Evolutionary conservation across 495 filamentous ascomycete species (phyloP).

Genomic region (Parachaetomium inaequale): DNA sequence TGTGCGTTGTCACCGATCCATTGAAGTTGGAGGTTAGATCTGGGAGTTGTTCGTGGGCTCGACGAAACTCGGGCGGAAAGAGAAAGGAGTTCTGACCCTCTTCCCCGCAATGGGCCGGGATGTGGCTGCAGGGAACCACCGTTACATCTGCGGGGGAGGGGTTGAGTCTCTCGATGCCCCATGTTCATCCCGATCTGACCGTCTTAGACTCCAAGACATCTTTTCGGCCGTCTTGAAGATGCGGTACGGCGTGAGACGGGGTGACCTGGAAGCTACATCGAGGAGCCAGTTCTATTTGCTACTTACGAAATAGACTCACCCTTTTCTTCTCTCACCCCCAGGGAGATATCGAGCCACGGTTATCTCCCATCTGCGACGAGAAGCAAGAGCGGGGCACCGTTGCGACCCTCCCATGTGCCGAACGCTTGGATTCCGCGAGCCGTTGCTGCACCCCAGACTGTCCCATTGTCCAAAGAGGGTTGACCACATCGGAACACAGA

Average conservation of each 20-base stretch:
- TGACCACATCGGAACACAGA: background rate
- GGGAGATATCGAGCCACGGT: background rate
- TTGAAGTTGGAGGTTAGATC: background rate
- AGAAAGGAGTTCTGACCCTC: slow-evolving; percentile 12
- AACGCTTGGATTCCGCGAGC: background rate
- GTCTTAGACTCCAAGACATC: background rate
- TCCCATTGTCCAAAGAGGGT: background rate
- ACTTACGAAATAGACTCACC: background rate
- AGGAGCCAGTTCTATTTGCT: background rate
- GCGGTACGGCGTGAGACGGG: background rate
- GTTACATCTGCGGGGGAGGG: slow-evolving; percentile 16
- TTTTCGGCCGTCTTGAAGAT: background rate
- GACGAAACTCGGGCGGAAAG: background rate
- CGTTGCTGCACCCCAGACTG: background rate
- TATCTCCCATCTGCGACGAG: background rate
- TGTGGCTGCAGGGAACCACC: background rate
- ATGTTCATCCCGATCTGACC: background rate
- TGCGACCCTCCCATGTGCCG: background rate
- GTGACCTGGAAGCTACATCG: background rate
- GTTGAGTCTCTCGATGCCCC: background rate
- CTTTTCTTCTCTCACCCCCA: background rate
- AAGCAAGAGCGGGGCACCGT: background rate
- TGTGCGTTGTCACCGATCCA: background rate
- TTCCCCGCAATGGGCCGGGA: slow-evolving; percentile 14
- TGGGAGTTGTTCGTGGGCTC: background rate